These are phyloP conservation scores for Citeromyces hawaiiensis DNA, from an alignment of 1,139 yeast species.

Conservation along the genomic window DNA sequence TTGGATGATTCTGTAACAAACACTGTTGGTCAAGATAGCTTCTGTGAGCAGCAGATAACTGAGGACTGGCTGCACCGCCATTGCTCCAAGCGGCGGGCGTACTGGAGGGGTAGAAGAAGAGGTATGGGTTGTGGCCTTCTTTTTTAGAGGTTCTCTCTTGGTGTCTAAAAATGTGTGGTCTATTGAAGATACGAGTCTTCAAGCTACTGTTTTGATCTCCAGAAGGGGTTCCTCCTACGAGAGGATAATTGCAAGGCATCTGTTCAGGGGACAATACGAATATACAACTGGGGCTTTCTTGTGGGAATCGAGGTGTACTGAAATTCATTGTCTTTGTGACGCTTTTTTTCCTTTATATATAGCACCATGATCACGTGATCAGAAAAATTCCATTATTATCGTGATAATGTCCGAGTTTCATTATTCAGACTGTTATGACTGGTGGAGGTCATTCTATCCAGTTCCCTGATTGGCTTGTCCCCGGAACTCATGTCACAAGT, in stretches of 20 bases:
- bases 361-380: neutral
- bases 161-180: neutral
- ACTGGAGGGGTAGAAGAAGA: neutral
- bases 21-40: neutral
- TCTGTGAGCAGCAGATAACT: constrained; percentile 1
- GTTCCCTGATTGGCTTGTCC: no score
- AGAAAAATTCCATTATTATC: no score
- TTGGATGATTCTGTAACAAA: constrained; percentile 13
- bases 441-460: no score
- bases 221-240: neutral
- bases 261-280: constrained; percentile 4
- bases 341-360: neutral
- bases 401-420: no score
- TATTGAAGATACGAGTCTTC: neutral
- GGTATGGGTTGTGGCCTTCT: neutral
- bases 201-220: neutral
- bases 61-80: neutral
- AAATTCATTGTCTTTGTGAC: neutral
- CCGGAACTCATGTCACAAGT: no score
- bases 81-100: neutral
- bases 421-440: no score
- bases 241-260: neutral
- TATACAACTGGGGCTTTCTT: constrained; percentile 1
- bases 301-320: no score
- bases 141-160: neutral